Percentiles rank a stretch among this genome's conserved stretches.
These are phyloP conservation scores for Cryphonectria nitschkei DNA, from an alignment of 2,329 filamentous ascomycete genomes.

Conservation along the genomic window DNA sequence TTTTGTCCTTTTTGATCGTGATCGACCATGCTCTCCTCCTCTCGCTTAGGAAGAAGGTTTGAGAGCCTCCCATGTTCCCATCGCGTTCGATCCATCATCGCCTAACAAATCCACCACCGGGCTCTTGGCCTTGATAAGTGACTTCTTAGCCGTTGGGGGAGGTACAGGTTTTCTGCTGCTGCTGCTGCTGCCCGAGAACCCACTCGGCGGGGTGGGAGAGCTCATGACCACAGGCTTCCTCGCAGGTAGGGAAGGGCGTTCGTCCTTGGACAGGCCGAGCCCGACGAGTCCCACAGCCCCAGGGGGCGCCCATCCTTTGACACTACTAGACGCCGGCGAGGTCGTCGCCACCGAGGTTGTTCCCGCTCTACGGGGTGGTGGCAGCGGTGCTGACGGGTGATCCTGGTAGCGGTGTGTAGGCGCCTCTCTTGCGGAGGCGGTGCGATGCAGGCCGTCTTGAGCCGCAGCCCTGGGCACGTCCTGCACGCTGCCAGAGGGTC, in stretches of 20 bases:
- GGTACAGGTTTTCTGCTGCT: conserved; percentile 16
- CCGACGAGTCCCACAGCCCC: conserved; percentile 27
- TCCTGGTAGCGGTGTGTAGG: conserved; percentile 13
- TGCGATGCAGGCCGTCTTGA: conserved; percentile 23
- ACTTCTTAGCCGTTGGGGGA: conserved; percentile 32
- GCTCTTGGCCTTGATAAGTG: conserved; percentile 36
- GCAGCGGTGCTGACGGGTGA: conserved; percentile 18
- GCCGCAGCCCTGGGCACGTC: conserved; percentile 16
- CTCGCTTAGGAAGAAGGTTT: conserved; percentile 44
- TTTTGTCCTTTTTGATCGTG: not conserved
- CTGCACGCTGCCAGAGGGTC: conserved; percentile 30
- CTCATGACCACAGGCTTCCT: conserved; percentile 26
- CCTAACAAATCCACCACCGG: conserved; percentile 51
- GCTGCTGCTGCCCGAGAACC: not conserved
- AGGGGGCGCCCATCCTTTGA: conserved; percentile 25
- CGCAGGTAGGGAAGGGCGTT: conserved; percentile 30
- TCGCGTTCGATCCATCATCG: conserved; percentile 48
- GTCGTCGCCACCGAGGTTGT: conserved; percentile 12
- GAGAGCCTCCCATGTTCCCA: conserved; percentile 60
- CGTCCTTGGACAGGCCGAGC: conserved; percentile 27
- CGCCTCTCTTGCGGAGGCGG: conserved; percentile 23
- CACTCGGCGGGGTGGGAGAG: conserved; percentile 11
- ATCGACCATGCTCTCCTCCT: not conserved
- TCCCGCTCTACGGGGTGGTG: conserved; percentile 28
- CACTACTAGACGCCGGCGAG: conserved; percentile 6